Evolutionary conservation across 495 filamentous ascomycete genomes (phyloP).

Genomic region (Penicillium daleae): DNA sequence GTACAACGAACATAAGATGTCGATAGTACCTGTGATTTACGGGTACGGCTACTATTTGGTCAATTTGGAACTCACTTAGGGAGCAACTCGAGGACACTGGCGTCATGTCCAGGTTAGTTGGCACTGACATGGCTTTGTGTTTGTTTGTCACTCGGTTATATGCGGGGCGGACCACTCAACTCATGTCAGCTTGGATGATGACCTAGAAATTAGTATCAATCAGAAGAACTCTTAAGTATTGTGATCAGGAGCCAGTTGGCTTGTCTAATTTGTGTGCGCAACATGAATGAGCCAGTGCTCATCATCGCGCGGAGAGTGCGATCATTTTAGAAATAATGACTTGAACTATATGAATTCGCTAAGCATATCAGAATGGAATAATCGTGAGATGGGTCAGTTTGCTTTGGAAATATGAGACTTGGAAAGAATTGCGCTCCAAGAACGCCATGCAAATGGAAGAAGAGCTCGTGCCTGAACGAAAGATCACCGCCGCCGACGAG

Average conservation of each 20-base stretch:
- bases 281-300: too few relatives aligned
- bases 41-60: background rate
- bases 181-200: background rate
- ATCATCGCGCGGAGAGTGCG: background rate
- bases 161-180: background rate
- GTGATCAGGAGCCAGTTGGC: background rate
- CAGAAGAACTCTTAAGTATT: too few relatives aligned
- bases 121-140: background rate
- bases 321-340: background rate
- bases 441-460: background rate
- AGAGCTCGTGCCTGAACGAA: background rate
- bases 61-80: background rate
- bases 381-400: background rate
- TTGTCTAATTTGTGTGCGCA: background rate
- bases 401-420: background rate
- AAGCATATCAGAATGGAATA: background rate
- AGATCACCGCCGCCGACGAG: slow-evolving; percentile 21
- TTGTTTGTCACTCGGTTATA: background rate
- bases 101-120: background rate
- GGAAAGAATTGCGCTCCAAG: background rate
- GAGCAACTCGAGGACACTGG: background rate
- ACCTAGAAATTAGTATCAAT: background rate
- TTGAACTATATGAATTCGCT: background rate
- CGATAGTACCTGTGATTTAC: background rate
- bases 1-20: too few relatives aligned